Conservation (phyloP, 2,329 filamentous ascomycete genomes). For the Alternaria triticina region DNA sequence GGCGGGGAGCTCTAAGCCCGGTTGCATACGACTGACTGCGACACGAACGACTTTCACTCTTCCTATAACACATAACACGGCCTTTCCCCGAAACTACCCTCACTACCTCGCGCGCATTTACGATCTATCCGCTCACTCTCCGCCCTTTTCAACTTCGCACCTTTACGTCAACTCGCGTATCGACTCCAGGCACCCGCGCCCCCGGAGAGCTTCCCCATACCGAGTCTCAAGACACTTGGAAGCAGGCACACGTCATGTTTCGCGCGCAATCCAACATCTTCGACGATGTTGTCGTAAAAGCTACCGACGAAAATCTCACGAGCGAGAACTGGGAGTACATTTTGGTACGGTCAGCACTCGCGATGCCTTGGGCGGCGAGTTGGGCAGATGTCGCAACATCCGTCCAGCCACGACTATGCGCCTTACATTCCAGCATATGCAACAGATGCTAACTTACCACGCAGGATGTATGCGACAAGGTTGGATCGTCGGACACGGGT, state of each 20-base stretch:
- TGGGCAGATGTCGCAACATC: not conserved
- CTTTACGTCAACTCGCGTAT: not conserved
- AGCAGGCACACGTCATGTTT: conserved; percentile 50
- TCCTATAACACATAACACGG: conserved; percentile 5
- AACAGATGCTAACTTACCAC: conserved; percentile 17
- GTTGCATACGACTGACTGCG: conserved; percentile 18
- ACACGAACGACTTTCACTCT: conserved; percentile 7
- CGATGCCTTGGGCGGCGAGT: not conserved
- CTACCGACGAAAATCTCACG: conserved; percentile 98
- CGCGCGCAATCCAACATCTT: conserved; percentile 69
- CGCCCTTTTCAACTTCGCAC: not conserved
- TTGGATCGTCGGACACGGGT: conserved; percentile 59
- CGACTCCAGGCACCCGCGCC: conserved; percentile 10
- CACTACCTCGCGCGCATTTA: not conserved
- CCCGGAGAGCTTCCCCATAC: conserved; percentile 5
- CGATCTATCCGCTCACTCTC: not conserved
- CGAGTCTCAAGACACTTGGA: not conserved
- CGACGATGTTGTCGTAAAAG: conserved; percentile 76
- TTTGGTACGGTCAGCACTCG: conserved; percentile 53
- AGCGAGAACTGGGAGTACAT: conserved; percentile 77
- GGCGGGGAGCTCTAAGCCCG: conserved; percentile 26
- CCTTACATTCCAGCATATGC: not conserved
- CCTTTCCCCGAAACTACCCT: not conserved
- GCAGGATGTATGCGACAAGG: conserved; percentile 67
- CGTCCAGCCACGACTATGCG: not conserved